Evolutionary conservation across 805 yeast genomes (phyloP), one percentile per base, ranked within the genome.

Genomic region (Millerozyma acaciae): DNA sequence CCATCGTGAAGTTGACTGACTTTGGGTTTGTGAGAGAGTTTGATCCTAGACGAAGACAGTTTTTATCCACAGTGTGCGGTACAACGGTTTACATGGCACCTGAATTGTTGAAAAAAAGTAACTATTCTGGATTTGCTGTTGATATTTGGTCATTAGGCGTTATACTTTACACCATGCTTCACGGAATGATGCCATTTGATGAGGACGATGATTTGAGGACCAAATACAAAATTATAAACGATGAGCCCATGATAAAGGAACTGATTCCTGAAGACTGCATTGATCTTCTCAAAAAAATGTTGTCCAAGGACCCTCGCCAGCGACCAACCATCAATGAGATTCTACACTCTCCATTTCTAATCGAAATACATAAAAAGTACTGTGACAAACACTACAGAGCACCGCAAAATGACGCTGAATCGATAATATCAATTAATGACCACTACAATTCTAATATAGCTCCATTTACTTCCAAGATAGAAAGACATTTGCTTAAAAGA

Each of bases 11-110:
- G 54, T 61, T 90, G 32, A 80, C 95, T 5, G 98, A 90, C 61
- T 89, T 90, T 59, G 98, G 98, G 0, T 90, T 90, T 55, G 86
- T 96, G 0, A 68, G 97, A 40, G 96, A 86, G 47, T 76, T 50
- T 42, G 61, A 57, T 32, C 70, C 70, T 2, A 49, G 45, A 21
- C 50, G 47, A 24, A 67, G 81, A 31, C 59, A 69, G 4, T 57
- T 81, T 29, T 59, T 90, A 21, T 84, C 81, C 31, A 93, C 96
- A 0, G 70, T 88, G 1, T 90, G 98, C 59, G 98, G 98, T 3
- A 90, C 97, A 0, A 78, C 88, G 1, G 94, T 87, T 3, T 90
- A 90, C 54, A 89, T 90, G 96, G 96, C 98, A 0, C 98, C 98
- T 0, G 98, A 90, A 53, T 65, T 93, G 40, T 65, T 89, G 12